These are phyloP conservation scores for Magnolia changhungtana DNA, from an alignment of 164 flowering plant genomes.

Conservation along the genomic window DNA sequence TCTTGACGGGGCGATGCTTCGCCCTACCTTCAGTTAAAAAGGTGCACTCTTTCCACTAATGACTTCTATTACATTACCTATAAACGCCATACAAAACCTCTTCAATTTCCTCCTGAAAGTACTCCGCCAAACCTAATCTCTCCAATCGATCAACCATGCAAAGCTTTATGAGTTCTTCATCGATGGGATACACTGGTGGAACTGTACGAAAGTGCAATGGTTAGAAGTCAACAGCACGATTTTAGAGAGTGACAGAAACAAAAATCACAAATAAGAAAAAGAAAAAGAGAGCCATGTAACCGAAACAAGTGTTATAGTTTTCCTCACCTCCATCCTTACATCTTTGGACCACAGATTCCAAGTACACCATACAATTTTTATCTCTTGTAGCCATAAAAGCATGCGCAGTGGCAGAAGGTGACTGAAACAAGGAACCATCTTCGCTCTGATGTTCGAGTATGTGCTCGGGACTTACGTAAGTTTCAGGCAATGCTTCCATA, in stretches of 20 bases:
- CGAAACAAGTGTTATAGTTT: background rate
- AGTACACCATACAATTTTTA: constrained; percentile 19
- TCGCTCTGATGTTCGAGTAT: constrained; percentile 19
- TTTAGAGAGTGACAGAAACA: background rate
- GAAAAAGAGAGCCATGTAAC: background rate
- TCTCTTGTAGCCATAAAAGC: constrained; percentile 36
- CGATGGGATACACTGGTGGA: constrained; percentile 26
- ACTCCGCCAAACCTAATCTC: constrained; percentile 26
- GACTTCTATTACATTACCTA: constrained; percentile 17
- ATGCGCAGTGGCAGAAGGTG: constrained; percentile 42
- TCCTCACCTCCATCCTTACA: constrained; percentile 30
- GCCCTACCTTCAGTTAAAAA: no score
- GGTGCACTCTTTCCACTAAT: background rate
- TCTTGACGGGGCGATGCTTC: no score
- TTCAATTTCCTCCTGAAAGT: constrained; percentile 26
- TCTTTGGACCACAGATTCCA: constrained; percentile 28
- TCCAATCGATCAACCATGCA: constrained; percentile 31
- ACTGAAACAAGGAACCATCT: constrained; percentile 42
- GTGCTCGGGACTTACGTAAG: constrained; percentile 10
- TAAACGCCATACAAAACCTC: constrained; percentile 19
- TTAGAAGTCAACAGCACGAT: background rate
- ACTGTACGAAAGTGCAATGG: constrained; percentile 17
- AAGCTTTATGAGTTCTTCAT: constrained; percentile 27
- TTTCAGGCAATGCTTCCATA: constrained; percentile 33
- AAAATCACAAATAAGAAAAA: background rate